Base-by-base conservation (phyloP, 2,329 filamentous ascomycete species). In the Exophiala sp. region DNA sequence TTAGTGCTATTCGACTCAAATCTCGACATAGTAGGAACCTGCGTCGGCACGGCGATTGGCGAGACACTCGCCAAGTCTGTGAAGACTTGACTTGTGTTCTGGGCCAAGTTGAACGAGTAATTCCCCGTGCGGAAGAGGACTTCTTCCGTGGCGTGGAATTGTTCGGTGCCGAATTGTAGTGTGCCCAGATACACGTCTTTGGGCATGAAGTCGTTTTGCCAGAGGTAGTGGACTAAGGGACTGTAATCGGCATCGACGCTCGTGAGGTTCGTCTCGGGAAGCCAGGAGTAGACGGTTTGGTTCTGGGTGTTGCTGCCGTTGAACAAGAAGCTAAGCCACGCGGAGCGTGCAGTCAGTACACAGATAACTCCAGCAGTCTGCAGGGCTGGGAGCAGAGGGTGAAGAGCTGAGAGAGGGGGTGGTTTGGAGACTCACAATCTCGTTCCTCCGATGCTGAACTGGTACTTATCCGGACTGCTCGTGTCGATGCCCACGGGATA, bases 171-270 rank as follows among this genome's bases (percentile, higher is more conserved):
- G 41, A 55, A 55, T 34, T 55, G 52, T 7, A 55, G 12, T 7
- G 47, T 50, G 3, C 52, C 52, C 7, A 55, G 47, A 20, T 45
- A 50, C 12, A 55, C 8, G n/a, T 50, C 33, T 10, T 35, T n/a
- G 5, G 46, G 46, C 32, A 55, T 55, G 40, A 55, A 55, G 10
- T 34, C 21, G 33, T 46, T 45, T 40, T 53, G 50, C 50, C 50
- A 53, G 9, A 53, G 50, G 21, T 53, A 53, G 43, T 53, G 50
- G 10, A 53, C 20, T 32, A 53, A 32, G 44, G n/a, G 50, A 47
- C n/a, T n/a, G 50, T 47, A 53, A 24, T 53, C 50, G 34, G 32
- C 50, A 11, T 44, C 43, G 2, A 43, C 43, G 35, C 20, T 14
- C 14, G 50, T 53, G 5, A 53, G 43, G 29, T 53, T 53, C 8